phyloP scores from a whole-genome alignment of 2,329 filamentous ascomycete genomes.

The Trichoderma koningii region DNA sequence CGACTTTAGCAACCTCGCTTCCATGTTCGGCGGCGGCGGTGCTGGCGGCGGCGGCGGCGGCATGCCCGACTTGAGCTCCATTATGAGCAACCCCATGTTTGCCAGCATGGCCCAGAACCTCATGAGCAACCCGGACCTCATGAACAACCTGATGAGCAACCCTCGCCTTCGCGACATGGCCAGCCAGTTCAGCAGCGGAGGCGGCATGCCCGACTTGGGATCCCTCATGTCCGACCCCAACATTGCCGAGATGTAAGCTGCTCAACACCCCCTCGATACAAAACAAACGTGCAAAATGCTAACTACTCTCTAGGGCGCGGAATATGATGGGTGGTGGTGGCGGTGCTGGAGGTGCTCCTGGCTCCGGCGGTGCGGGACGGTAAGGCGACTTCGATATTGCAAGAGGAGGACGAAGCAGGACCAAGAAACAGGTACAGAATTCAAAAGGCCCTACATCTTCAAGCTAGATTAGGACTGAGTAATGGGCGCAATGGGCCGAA shows the following conservation, averaged over 20 bases:
- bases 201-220: constrained; percentile 86
- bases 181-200: constrained; percentile 71
- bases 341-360: not conserved
- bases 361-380: constrained; percentile 34
- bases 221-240: constrained; percentile 88
- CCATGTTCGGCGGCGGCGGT: constrained; percentile 71
- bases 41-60: constrained; percentile 69
- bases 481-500: constrained; percentile 22
- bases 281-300: not conserved
- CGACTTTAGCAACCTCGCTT: constrained; percentile 68
- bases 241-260: constrained; percentile 87
- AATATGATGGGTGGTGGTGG: constrained; percentile 48
- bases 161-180: constrained; percentile 87
- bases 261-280: not conserved
- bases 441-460: constrained; percentile 3
- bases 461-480: constrained; percentile 7
- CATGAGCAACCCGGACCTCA: constrained; percentile 94
- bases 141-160: constrained; percentile 93
- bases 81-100: constrained; percentile 99
- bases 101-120: constrained; percentile 94
- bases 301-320: constrained; percentile 42
- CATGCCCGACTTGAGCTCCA: constrained; percentile 81
- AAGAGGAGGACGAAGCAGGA: not conserved
- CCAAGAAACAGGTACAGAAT: not conserved
- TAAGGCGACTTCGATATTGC: not conserved